These are phyloP conservation scores for Sesbania bispinosa DNA, from an alignment of 306 rosid species.

Conservation along the genomic window DNA sequence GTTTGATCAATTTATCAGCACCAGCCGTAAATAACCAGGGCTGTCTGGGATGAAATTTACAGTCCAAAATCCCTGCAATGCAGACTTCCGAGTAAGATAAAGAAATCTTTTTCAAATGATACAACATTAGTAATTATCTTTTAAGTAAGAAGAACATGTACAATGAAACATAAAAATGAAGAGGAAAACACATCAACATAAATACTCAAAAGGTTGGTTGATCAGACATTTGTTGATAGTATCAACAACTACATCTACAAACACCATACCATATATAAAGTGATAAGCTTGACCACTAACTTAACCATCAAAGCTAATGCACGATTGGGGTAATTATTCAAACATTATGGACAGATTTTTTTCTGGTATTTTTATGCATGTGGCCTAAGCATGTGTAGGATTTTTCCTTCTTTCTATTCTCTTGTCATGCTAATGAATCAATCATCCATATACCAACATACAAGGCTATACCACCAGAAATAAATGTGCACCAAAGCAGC, in stretches of 20 bases:
- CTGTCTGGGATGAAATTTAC: slow-evolving; percentile 92
- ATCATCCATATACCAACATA: not conserved
- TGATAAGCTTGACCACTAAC: not conserved
- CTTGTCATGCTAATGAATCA: not conserved
- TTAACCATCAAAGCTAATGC: not conserved
- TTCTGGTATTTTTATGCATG: not conserved
- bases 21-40: slow-evolving; percentile 95
- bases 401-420: not conserved
- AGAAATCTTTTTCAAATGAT: not conserved
- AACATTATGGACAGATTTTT: not conserved
- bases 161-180: not conserved
- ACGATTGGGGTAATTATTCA: not conserved
- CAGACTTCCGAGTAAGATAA: not conserved
- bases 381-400: not conserved
- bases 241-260: not conserved
- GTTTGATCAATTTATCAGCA: slow-evolving; percentile 75
- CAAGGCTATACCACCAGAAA: not conserved
- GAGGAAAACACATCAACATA: not conserved
- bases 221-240: not conserved
- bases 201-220: not conserved
- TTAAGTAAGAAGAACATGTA: not conserved
- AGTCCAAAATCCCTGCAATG: slow-evolving; percentile 82
- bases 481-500: slow-evolving; percentile 4
- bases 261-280: not conserved
- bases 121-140: not conserved